Conservation (phyloP, 2,329 filamentous ascomycete genomes). For the Epicoccum nigrum region DNA sequence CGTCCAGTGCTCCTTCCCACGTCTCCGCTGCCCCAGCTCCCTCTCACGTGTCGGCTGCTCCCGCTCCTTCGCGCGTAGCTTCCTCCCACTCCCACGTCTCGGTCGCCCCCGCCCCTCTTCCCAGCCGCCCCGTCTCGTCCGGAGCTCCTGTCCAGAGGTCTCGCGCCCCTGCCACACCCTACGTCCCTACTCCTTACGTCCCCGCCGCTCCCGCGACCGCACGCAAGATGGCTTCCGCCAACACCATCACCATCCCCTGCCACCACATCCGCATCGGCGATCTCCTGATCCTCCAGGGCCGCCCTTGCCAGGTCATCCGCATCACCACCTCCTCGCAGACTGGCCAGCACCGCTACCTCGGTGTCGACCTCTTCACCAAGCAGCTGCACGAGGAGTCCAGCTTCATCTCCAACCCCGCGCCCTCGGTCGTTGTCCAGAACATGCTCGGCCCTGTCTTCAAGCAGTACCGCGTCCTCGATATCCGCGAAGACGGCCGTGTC, state of each 20-base stretch:
- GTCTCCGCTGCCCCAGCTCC: conserved; percentile 26
- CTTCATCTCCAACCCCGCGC: conserved; percentile 95
- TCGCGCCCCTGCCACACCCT: conserved; percentile 58
- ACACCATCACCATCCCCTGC: conserved; percentile 97
- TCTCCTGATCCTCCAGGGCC: conserved; percentile 97
- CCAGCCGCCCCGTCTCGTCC: conserved; percentile 46
- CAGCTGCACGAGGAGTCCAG: conserved; percentile 98
- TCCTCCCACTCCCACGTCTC: conserved; percentile 11
- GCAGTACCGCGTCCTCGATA: conserved; percentile 99
- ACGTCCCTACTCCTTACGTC: conserved; percentile 65
- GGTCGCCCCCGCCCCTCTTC: conserved; percentile 36
- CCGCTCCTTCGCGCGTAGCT: conserved; percentile 9
- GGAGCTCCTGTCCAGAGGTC: conserved; percentile 43
- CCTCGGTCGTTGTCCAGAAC: conserved; percentile 97
- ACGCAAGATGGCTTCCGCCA: conserved; percentile 63
- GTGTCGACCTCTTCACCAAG: conserved; percentile 99
- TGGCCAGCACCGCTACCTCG: conserved; percentile 99
- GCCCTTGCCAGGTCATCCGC: conserved; percentile 99
- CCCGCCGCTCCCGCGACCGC: conserved; percentile 30
- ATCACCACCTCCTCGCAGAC: conserved; percentile 98
- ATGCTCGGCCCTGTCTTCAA: conserved; percentile 99
- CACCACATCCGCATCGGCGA: conserved; percentile 99
- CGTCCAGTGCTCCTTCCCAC: conserved; percentile 32
- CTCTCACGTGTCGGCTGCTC: conserved; percentile 9
- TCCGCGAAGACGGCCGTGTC: conserved; percentile 80